phyloP scores from a whole-genome alignment of 2,329 filamentous ascomycete genomes.

The Laburnicola sp. region DNA sequence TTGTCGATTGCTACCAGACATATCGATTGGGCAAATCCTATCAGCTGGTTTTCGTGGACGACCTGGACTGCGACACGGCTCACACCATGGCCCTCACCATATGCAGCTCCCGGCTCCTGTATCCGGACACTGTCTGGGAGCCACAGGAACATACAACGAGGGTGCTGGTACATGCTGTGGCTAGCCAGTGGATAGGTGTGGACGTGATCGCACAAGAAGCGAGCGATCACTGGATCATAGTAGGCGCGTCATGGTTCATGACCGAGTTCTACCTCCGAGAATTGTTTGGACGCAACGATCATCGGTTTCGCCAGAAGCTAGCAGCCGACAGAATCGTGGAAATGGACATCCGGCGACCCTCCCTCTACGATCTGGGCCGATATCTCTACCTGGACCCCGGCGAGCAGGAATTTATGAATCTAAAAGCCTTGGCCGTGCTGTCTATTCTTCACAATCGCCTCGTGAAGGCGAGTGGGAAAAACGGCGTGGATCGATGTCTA shows the following conservation, averaged over 20 bases:
- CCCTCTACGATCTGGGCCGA: conserved; percentile 77
- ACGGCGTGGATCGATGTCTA: conserved; percentile 82
- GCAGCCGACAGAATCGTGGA: conserved; percentile 81
- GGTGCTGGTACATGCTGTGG: conserved; percentile 78
- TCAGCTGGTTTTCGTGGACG: conserved; percentile 92
- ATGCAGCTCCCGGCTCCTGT: conserved; percentile 83
- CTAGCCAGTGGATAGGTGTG: conserved; percentile 92
- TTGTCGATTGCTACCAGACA: conserved; percentile 82
- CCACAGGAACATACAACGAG: conserved; percentile 80
- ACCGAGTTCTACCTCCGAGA: conserved; percentile 89
- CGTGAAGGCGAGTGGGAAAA: conserved; percentile 82
- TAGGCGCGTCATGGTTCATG: conserved; percentile 92
- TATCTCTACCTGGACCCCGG: conserved; percentile 77
- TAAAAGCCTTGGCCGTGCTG: conserved; percentile 88
- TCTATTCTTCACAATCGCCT: conserved; percentile 92
- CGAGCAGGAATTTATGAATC: conserved; percentile 85
- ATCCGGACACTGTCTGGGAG: conserved; percentile 82
- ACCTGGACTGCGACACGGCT: conserved; percentile 73
- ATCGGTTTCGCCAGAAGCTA: conserved; percentile 84
- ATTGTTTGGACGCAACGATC: conserved; percentile 92
- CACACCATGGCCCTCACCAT: conserved; percentile 83
- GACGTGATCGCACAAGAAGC: conserved; percentile 83
- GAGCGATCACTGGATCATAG: conserved; percentile 82
- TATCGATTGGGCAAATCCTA: conserved; percentile 86
- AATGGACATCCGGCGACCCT: conserved; percentile 78